Evolutionary conservation across 495 filamentous ascomycete species (phyloP).

Genomic region (Penicillium malachiteum): DNA sequence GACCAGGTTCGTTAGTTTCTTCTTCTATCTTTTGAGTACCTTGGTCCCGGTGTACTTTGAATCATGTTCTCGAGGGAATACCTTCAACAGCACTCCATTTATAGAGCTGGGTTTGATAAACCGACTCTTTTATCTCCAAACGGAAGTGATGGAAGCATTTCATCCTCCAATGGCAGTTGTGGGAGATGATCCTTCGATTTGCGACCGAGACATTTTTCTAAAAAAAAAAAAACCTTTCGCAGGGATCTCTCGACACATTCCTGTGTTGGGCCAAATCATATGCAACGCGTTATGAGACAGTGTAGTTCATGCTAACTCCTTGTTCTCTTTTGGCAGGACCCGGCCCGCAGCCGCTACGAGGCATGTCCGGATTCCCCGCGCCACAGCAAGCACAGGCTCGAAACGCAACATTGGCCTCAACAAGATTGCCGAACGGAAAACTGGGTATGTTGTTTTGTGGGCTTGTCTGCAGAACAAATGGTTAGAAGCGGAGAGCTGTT

Average conservation of each 20-base stretch:
- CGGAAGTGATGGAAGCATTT: neutral
- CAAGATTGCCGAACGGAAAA: slow-evolving; percentile 73
- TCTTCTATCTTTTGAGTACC: slow-evolving; percentile 15
- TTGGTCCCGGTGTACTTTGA: slow-evolving; percentile 2
- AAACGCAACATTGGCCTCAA: slow-evolving; percentile 55
- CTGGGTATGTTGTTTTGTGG: slow-evolving; percentile 54
- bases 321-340: slow-evolving; percentile 47
- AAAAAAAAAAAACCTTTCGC: neutral
- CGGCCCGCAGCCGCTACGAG: slow-evolving; percentile 66
- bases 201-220: slow-evolving; percentile 28
- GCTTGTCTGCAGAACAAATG: slow-evolving; percentile 1
- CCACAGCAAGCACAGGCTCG: slow-evolving; percentile 65
- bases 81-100: neutral
- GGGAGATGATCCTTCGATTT: slow-evolving; percentile 20
- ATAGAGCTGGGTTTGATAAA: neutral
- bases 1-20: slow-evolving; percentile 42
- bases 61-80: too few relatives aligned
- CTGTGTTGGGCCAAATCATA: slow-evolving; percentile 17
- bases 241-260: slow-evolving; percentile 21
- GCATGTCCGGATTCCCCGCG: slow-evolving; percentile 67
- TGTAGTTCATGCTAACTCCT: slow-evolving; percentile 30
- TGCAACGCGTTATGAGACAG: slow-evolving; percentile 7
- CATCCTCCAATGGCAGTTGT: slow-evolving; percentile 25
- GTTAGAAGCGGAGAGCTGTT: neutral
- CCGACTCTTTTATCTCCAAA: too few relatives aligned